phyloP scores from a whole-genome alignment of 202 grass and related monocot species.

The Dendrocalamus latiflorus region DNA sequence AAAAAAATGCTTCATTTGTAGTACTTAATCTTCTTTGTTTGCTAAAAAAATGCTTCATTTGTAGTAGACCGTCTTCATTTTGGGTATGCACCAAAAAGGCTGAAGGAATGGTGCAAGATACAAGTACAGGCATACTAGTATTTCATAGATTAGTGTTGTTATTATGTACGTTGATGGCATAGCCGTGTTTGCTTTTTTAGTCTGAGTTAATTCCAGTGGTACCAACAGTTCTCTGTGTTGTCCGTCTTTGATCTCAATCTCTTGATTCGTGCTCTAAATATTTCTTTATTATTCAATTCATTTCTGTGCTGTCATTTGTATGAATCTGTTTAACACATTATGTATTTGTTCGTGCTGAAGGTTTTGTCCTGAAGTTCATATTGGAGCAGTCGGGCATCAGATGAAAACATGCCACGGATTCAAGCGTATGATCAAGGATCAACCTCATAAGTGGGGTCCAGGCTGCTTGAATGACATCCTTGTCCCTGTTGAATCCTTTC shows the following conservation, averaged over 20 bases:
- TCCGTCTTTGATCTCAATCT: slow-evolving; percentile 6
- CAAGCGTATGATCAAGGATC: slow-evolving; percentile 61
- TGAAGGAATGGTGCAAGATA: not conserved
- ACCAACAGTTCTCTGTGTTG: not conserved
- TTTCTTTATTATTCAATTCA: not conserved
- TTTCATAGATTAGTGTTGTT: not conserved
- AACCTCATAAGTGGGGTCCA: slow-evolving; percentile 47
- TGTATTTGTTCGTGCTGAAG: slow-evolving; percentile 33
- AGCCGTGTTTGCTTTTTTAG: not conserved
- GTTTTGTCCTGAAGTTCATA: slow-evolving; percentile 76
- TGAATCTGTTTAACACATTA: not conserved
- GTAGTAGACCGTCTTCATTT: not conserved
- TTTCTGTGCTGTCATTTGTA: too few relatives aligned
- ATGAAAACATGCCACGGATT: slow-evolving; percentile 69
- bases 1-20: too few relatives aligned
- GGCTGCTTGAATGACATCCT: slow-evolving; percentile 68
- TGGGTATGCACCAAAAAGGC: not conserved
- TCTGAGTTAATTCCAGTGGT: not conserved
- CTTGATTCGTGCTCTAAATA: not conserved
- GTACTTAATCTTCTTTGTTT: too few relatives aligned
- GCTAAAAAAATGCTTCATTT: not conserved
- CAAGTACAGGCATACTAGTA: not conserved
- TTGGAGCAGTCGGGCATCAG: slow-evolving; percentile 56
- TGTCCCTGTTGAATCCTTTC: slow-evolving; percentile 59
- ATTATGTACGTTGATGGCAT: not conserved